Base-by-base conservation (phyloP, 2,329 filamentous ascomycete species). In the Paecilomyces fulvus region DNA sequence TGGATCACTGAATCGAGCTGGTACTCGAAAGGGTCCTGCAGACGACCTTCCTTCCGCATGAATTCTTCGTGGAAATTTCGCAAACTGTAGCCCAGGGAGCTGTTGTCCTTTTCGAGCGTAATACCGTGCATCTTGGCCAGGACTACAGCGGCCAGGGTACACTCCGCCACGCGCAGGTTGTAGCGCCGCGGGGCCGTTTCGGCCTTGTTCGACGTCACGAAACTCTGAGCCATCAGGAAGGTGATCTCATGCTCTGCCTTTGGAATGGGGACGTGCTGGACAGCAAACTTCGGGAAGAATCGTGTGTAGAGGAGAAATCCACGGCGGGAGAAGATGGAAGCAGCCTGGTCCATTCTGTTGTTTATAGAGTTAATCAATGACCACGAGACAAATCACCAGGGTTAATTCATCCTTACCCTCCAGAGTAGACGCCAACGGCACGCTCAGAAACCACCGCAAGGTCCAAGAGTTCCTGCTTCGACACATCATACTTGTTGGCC, bases 81-180 rank as follows among this genome's bases (percentile, higher is more conserved):
- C 30, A 99, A 81, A 61, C 87, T 91, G 69, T 89, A 84, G 8
- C 89, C 90, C 8, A 97, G 80, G 0, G 94, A 92, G 3, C 88
- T 89, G 3, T 86, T 85, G 71, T 99, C 94, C 56, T 81, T 75
- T 17, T 89, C 86, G 0, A 97, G 83, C 0, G 83, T 84, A 33
- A 87, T 67, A 1, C 76, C 76, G 59, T 84, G 79, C 46, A 80
- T 77, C 63, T 84, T 85, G 46, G 83, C 80, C 1, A 88, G 73
- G 30, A 86, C 80, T 14, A 82, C 77, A 2, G 94, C 91, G 2
- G 94, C 94, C 30, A 99, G 81, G 55, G 88, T 94, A 76, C 90
- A 95, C 75, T 99, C 94, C 37, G 96, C 94, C 1, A 99, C 94
- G 28, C 94, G 88, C 23, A 99, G 83, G 73, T 99, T 99, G 79